Evolutionary conservation across 2,329 filamentous ascomycete species (phyloP).

Genomic region (Corynespora cassiicola): DNA sequence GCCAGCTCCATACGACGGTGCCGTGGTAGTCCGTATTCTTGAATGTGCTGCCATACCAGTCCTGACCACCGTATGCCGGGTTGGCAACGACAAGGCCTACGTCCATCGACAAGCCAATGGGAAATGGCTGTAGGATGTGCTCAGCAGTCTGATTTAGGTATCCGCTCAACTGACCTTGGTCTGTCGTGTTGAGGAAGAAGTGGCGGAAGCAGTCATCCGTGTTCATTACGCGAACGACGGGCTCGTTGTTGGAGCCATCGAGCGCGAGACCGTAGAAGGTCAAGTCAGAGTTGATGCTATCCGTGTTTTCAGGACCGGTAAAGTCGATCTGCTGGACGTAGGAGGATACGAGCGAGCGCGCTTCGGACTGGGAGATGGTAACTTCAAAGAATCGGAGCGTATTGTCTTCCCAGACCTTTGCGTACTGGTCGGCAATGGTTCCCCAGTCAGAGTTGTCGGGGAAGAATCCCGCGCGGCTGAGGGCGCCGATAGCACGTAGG

Average conservation of each 20-base stretch:
- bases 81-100: constrained; percentile 67
- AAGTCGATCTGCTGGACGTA: constrained; percentile 57
- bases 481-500: constrained; percentile 62
- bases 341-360: constrained; percentile 53
- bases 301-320: constrained; percentile 52
- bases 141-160: constrained; percentile 66
- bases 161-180: constrained; percentile 61
- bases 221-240: constrained; percentile 65
- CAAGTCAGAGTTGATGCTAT: constrained; percentile 53
- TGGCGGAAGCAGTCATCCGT: constrained; percentile 70
- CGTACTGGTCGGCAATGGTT: constrained; percentile 55
- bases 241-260: constrained; percentile 57
- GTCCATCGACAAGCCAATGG: constrained; percentile 63
- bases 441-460: constrained; percentile 57
- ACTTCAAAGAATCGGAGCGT: constrained; percentile 65
- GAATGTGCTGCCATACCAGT: constrained; percentile 55
- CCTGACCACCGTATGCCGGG: constrained; percentile 61
- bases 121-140: constrained; percentile 64
- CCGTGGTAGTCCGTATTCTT: constrained; percentile 68
- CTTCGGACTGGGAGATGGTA: constrained; percentile 51
- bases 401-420: constrained; percentile 67
- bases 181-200: constrained; percentile 67
- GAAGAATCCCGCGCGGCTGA: constrained; percentile 60
- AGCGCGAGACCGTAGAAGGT: constrained; percentile 65
- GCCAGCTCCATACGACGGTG: constrained; percentile 71